Percentiles rank a stretch among this genome's conserved stretches.
Evolutionary conservation across 2,329 filamentous ascomycete species (phyloP).

Genomic region (Raffaelea albimanens): DNA sequence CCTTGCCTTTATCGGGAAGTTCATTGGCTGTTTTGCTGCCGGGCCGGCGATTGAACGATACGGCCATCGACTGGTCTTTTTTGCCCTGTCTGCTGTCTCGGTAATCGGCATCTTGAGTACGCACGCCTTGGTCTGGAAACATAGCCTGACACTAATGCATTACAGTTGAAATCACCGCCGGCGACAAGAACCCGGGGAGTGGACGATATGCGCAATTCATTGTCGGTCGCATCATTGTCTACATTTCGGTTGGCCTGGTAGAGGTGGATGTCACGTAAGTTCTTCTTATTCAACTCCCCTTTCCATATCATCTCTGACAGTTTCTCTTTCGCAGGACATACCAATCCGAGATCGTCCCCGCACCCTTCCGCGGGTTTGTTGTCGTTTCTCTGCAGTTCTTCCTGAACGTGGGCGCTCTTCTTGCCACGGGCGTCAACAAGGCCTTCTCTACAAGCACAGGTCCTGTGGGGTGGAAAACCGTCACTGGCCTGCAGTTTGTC

Average conservation of each 20-base stretch:
- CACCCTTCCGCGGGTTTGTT: conserved; percentile 12
- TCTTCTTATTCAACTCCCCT: background rate
- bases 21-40: conserved; percentile 12
- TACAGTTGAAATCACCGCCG: conserved; percentile 14
- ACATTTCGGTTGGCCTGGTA: conserved; percentile 14
- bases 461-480: conserved; percentile 8
- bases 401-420: conserved; percentile 8
- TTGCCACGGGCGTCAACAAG: conserved; percentile 12
- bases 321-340: conserved; percentile 10
- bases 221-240: conserved; percentile 14
- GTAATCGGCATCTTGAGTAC: conserved; percentile 12
- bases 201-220: conserved; percentile 13
- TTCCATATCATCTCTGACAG: background rate
- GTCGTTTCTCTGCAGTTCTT: conserved; percentile 15
- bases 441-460: conserved; percentile 4
- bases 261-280: conserved; percentile 16
- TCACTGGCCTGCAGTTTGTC: conserved; percentile 12
- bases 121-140: too few relatives aligned
- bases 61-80: conserved; percentile 12
- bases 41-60: conserved; percentile 12
- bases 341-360: conserved; percentile 15
- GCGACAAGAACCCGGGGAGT: too few relatives aligned
- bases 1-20: conserved; percentile 14
- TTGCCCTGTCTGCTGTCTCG: conserved; percentile 10
- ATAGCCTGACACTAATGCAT: too few relatives aligned